A percentile compares a stretch with the other conserved stretches of the same genome.
Evolutionary conservation across 2,329 filamentous ascomycete genomes (phyloP).

Genomic region (Alternaria gaisen): DNA sequence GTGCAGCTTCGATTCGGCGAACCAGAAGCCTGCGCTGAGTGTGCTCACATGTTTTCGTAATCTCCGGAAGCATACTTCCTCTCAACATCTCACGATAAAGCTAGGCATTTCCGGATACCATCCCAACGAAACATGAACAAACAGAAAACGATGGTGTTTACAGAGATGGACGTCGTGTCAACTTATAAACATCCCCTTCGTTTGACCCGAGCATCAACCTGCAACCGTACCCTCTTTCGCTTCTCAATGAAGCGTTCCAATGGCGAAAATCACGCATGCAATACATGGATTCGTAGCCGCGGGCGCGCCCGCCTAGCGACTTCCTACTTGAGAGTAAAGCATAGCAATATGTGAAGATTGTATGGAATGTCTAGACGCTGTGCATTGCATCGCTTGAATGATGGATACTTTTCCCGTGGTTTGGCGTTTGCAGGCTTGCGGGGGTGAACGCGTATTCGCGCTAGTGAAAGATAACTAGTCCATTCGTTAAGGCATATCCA

Average conservation of each 20-base stretch:
- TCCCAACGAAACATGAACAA: background rate
- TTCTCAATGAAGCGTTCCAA: constrained; percentile 29
- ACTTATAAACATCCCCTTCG: background rate
- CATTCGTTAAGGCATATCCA: background rate
- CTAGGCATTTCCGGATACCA: constrained; percentile 1
- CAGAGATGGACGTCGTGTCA: background rate
- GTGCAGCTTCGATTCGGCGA: constrained; percentile 9
- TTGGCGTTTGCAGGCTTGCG: background rate
- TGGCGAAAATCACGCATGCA: constrained; percentile 46
- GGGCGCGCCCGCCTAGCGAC: constrained; percentile 11
- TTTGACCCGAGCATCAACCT: constrained; percentile 7
- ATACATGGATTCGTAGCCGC: constrained; percentile 18
- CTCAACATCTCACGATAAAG: background rate
- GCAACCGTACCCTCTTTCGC: constrained; percentile 8
- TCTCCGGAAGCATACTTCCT: constrained; percentile 3
- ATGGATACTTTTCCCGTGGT: constrained; percentile 1
- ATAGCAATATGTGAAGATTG: background rate
- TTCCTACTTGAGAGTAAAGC: constrained; percentile 2
- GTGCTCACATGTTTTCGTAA: constrained; percentile 2
- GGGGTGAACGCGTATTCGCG: background rate
- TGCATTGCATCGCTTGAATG: constrained; percentile 1
- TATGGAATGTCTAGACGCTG: background rate
- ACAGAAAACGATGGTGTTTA: background rate
- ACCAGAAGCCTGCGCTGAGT: constrained; percentile 13
- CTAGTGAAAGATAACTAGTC: background rate